Evolutionary conservation across 2,329 filamentous ascomycete species (phyloP).

Genomic region (Xylariaceae sp.): DNA sequence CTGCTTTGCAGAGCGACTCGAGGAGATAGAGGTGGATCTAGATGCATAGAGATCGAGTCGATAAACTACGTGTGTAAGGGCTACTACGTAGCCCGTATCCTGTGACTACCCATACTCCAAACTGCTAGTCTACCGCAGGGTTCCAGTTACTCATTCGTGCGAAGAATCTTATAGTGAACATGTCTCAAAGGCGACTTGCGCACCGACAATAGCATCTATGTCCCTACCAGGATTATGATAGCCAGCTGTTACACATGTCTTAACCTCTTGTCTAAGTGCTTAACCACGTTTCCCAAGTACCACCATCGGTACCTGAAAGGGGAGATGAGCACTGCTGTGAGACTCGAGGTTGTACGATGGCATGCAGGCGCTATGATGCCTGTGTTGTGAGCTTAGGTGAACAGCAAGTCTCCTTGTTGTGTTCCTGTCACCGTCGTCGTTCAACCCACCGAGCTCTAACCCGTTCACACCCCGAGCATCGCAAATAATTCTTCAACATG

Average conservation of each 20-base stretch:
- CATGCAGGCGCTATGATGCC: background rate
- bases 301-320: conserved; percentile 2
- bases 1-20: conserved; percentile 3
- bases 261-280: conserved; percentile 6
- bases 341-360: conserved; percentile 8
- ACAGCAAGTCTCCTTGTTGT: background rate
- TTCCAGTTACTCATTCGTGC: background rate
- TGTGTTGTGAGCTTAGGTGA: conserved; percentile 3
- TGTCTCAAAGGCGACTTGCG: background rate
- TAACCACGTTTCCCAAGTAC: conserved; percentile 1
- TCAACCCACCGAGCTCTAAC: background rate
- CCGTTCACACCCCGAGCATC: background rate
- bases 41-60: conserved; percentile 9
- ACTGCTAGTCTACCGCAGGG: too few relatives aligned
- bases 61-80: too few relatives aligned
- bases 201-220: conserved; percentile 12
- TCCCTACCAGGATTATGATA: conserved; percentile 11
- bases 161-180: conserved; percentile 8
- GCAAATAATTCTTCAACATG: background rate
- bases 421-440: background rate
- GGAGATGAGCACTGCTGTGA: conserved; percentile 15
- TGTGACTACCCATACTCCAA: too few relatives aligned
- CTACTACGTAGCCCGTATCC: too few relatives aligned
- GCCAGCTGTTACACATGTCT: conserved; percentile 10
- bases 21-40: conserved; percentile 9